A percentile compares a stretch with the other conserved stretches of the same genome.
These are phyloP conservation scores for Spencermartinsiella europaea DNA, from an alignment of 805 yeast genomes.

Conservation along the genomic window DNA sequence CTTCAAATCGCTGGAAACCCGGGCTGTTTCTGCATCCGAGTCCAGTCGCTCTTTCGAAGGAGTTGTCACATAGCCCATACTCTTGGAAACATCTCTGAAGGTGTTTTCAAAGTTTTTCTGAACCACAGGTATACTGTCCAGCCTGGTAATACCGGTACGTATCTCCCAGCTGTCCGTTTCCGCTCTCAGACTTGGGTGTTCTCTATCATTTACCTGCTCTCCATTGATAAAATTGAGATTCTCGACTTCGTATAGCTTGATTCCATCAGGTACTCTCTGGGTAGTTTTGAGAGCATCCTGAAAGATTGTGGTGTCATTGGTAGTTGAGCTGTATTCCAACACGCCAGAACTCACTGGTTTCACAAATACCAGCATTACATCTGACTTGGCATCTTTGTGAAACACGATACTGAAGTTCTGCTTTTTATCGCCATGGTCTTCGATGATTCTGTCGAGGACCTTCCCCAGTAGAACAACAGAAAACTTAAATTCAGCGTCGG, in stretches of 20 bases:
- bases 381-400: conserved; percentile 16
- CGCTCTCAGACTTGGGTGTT: conserved; percentile 23
- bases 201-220: conserved; percentile 20
- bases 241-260: conserved; percentile 19
- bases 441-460: conserved; percentile 38
- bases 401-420: conserved; percentile 27
- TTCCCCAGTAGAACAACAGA: conserved; percentile 51
- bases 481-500: conserved; percentile 61
- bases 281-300: conserved; percentile 12
- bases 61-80: background rate
- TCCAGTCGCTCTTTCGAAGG: conserved; percentile 22
- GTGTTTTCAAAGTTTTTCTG: background rate
- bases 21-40: conserved; percentile 22
- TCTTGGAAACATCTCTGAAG: background rate
- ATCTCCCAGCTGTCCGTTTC: conserved; percentile 33
- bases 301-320: conserved; percentile 12
- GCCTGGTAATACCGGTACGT: conserved; percentile 26
- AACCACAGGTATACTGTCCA: conserved; percentile 20
- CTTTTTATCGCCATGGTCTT: conserved; percentile 32
- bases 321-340: background rate
- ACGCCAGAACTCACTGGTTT: conserved; percentile 18
- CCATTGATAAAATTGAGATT: conserved; percentile 22
- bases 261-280: conserved; percentile 19
- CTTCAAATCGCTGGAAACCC: conserved; percentile 21
- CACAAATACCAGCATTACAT: conserved; percentile 26